Base-by-base conservation (phyloP, 2,329 filamentous ascomycete species). In the Arachnopeziza araneosa region DNA sequence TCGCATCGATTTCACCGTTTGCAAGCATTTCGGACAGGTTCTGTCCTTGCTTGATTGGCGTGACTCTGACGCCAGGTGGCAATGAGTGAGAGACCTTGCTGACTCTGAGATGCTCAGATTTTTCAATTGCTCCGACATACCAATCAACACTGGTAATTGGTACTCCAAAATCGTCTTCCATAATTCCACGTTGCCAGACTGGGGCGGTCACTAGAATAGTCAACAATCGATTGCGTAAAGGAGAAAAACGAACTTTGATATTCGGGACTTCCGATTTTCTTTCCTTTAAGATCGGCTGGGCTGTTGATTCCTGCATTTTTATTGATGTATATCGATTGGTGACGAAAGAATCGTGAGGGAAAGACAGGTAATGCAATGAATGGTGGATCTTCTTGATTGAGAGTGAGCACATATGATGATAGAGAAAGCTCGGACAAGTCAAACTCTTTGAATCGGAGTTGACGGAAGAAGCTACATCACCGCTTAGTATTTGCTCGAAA, bases 341-440 rank as follows among this genome's bases (percentile, higher is more conserved):
- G 61, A 14, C 59, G 55, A 53, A 63, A 61, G 23, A 55, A 56
- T 2, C 53, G 51, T 55, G 63, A 66, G 1, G 68, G 68, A 57
- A 70, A 70, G 9, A 68, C 67, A 9, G 68, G 69, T 24, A 70
- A 54, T 0, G 64, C 69, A 23, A 68, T 62, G 53, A 70, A 66
- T 14, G 63, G 56, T 9, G 59, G 60, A 8, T 59, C 54, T 8
- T 54, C 55, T 50, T 56, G 30, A 26, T 53, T 56, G 6, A 58
- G 54, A 4, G 55, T 58, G 10, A 60, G 55, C 36, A 70, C 58
- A 50, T 70, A 70, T 19, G 63, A 65, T 3, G 67, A 69, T 4
- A 61, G 26, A 3, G 66, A 69, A 9, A 70, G 62, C 54, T 70
- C 67, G 2, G 66, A 69, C 4, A 63, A 48, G 54, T 70, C 67